Base-by-base conservation (phyloP, 129 eudicot genomes). In the Flaveria ramosissima region DNA sequence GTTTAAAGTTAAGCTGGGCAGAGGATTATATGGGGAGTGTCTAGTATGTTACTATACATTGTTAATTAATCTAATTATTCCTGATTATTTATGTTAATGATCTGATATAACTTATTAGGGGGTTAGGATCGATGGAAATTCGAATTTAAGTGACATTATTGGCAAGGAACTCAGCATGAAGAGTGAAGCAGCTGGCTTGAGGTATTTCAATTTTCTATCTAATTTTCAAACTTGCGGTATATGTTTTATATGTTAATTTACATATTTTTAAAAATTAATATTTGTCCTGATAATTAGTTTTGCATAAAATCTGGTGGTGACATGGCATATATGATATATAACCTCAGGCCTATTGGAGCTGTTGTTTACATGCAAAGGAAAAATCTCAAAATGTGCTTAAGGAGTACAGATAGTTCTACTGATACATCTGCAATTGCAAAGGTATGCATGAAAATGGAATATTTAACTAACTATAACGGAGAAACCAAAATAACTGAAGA, bases 11-110 rank as follows among this genome's bases (percentile, higher is more conserved):
- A 83, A 77, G 56, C 65, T 92, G 77, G 98, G 98, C 9, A 80
- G 94, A 84, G 98, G 98, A 72, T 68, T 92, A 71, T 92, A 90
- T 36, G 98, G 98, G 70, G 90, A 90, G 48, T 92, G 98, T 77
- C 83, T 92, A 89, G 97, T 92, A 92, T 76, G 53, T 70, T 48
- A 20, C 48, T 59, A 14, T 46, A 19, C 43, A 47, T 70, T 59
- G 47, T 74, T 75, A 43, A 12, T 39, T 36, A n/a, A 68, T 68
- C 39, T 11, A 46, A 60, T 70, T 27, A n/a, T 24, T 55, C 20
- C 23, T 14, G 26, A 59, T 69, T 48, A 36, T 59, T 59, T 32
- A 30, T 26, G 19, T 65, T 52, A 51, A 62, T 53, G 23, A 23
- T 50, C 13, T 55, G 46, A 23, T 20, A n/a, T 55, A 53, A 68